A percentile compares a stretch with the other conserved stretches of the same genome.
phyloP scores from a whole-genome alignment of 2,329 filamentous ascomycete genomes.

The Cladosporium austrohemisphaericum region DNA sequence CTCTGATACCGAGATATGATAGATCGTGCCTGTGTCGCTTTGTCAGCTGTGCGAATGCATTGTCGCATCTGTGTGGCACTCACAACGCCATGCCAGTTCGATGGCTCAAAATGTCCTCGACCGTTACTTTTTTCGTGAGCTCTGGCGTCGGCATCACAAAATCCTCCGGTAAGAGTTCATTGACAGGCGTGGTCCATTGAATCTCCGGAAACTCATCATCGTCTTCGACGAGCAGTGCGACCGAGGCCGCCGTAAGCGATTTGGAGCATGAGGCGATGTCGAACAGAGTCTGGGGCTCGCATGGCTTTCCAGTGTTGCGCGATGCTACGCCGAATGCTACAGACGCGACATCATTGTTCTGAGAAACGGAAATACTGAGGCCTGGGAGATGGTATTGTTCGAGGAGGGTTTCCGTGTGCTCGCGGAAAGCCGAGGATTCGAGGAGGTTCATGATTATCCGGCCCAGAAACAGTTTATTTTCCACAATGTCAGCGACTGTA shows the following conservation, averaged over 20 bases:
- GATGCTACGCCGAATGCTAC: constrained; percentile 40
- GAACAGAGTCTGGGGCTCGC: constrained; percentile 51
- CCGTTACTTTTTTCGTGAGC: constrained; percentile 41
- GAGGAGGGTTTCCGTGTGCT: constrained; percentile 30
- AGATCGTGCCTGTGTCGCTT: constrained; percentile 36
- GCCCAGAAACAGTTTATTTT: no score
- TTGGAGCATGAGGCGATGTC: constrained; percentile 57
- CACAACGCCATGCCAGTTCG: constrained; percentile 49
- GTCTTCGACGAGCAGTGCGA: constrained; percentile 50
- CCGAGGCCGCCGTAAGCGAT: constrained; percentile 49
- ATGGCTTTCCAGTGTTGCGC: constrained; percentile 35
- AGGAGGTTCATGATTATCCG: constrained; percentile 5
- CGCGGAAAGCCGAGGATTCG: constrained; percentile 9
- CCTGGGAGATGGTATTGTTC: constrained; percentile 49
- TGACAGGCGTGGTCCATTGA: constrained; percentile 49
- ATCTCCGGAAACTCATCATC: constrained; percentile 29
- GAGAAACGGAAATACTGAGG: constrained; percentile 47
- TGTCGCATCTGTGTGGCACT: no score
- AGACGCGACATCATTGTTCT: constrained; percentile 41
- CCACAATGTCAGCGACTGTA: no score
- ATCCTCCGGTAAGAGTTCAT: constrained; percentile 48
- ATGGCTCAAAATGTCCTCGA: constrained; percentile 55
- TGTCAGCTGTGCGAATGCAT: no score
- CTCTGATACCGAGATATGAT: constrained; percentile 31
- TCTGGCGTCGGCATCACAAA: constrained; percentile 48